Percentiles rank a stretch among this genome's conserved stretches.
Conservation (phyloP, 371 early-diverging fungal genomes). For the Umbelopsis sp. region DNA sequence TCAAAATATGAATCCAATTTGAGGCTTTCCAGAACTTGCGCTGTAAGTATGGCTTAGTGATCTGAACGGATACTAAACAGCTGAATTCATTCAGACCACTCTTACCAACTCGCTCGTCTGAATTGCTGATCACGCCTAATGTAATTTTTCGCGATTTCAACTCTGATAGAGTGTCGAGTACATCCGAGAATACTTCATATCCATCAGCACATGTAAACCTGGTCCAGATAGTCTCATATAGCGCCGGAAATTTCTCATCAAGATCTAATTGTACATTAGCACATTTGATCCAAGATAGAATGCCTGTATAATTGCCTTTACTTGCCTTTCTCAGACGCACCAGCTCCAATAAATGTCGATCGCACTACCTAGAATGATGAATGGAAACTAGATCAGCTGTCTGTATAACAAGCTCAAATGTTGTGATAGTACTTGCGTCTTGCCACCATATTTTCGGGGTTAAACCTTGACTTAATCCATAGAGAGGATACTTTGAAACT, state of each 20-base stretch:
- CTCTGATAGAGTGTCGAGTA: slow-evolving; percentile 30
- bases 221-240: slow-evolving; percentile 40
- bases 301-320: background rate
- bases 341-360: slow-evolving; percentile 15
- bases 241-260: slow-evolving; percentile 34
- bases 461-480: slow-evolving; percentile 42
- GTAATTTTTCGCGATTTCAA: slow-evolving; percentile 35
- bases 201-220: slow-evolving; percentile 48
- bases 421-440: slow-evolving; percentile 27
- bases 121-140: slow-evolving; percentile 55
- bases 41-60: slow-evolving; percentile 20
- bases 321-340: slow-evolving; percentile 16
- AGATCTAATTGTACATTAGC: slow-evolving; percentile 18
- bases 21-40: slow-evolving; percentile 41
- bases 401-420: background rate
- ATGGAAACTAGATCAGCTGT: background rate
- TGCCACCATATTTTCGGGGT: slow-evolving; percentile 46
- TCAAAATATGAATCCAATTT: slow-evolving; percentile 44
- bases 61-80: background rate
- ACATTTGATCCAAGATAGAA: background rate
- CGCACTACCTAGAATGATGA: slow-evolving; percentile 11
- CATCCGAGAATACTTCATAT: slow-evolving; percentile 49
- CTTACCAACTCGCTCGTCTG: slow-evolving; percentile 52
- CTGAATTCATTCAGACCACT: background rate
- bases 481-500: slow-evolving; percentile 40